Conservation (phyloP, 1,284 basidiomycete species). For the Cutaneotrichosporon mucoides region DNA sequence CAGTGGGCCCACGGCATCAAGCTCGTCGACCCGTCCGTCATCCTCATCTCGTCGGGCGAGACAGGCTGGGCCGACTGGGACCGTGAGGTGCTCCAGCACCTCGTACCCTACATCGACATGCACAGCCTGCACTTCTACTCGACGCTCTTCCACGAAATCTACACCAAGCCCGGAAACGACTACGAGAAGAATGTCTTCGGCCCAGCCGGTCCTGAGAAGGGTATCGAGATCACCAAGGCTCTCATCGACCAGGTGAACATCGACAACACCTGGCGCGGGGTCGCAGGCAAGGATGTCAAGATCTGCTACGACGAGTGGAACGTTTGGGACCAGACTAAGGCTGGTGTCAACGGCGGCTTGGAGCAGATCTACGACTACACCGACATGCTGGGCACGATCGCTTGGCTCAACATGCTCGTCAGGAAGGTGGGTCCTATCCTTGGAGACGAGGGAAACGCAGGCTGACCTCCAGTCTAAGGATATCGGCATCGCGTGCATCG, state of each 20-base stretch:
- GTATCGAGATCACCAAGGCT: constrained; percentile 47
- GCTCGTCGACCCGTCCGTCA: constrained; percentile 58
- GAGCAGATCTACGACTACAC: constrained; percentile 61
- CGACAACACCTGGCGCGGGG: constrained; percentile 24
- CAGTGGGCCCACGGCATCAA: constrained; percentile 62
- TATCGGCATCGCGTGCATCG: constrained; percentile 61
- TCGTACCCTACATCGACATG: constrained; percentile 38
- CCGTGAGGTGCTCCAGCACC: constrained; percentile 36
- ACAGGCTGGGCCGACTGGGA: constrained; percentile 40
- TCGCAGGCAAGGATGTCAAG: constrained; percentile 38
- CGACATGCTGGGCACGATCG: constrained; percentile 59
- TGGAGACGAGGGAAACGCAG: too few relatives aligned
- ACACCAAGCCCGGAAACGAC: constrained; percentile 35
- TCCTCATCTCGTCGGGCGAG: constrained; percentile 59
- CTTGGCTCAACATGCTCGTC: constrained; percentile 63
- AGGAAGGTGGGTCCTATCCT: constrained; percentile 26
- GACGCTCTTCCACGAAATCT: constrained; percentile 17
- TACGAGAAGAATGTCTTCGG: constrained; percentile 54
- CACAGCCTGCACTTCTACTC: constrained; percentile 42
- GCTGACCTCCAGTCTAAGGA: constrained; percentile 53
- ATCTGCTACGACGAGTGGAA: constrained; percentile 55
- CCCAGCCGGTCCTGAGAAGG: constrained; percentile 48
- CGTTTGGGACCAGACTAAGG: constrained; percentile 49
- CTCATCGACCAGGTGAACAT: constrained; percentile 51
- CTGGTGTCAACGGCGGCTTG: constrained; percentile 52